A percentile compares a stretch with the other conserved stretches of the same genome.
These are phyloP conservation scores for Penicillium nordicum DNA, from an alignment of 2,329 filamentous ascomycete species.

Conservation along the genomic window DNA sequence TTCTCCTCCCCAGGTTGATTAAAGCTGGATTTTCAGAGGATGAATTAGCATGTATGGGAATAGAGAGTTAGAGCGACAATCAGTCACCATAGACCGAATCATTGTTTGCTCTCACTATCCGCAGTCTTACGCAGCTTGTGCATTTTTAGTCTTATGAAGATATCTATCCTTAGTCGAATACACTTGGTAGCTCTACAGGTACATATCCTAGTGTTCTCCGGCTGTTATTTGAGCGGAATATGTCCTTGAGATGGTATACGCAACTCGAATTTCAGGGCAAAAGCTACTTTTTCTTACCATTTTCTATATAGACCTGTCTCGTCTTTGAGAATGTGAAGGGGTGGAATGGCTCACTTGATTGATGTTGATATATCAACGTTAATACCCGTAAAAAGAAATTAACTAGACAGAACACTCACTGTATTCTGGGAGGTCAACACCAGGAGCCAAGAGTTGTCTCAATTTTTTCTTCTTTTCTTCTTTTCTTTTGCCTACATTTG, in stretches of 20 bases:
- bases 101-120: background rate
- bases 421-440: no score
- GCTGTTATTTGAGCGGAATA: background rate
- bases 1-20: slow-evolving; percentile 17
- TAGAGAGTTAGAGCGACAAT: background rate
- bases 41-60: background rate
- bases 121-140: background rate
- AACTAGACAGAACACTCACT: background rate
- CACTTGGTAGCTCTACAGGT: background rate
- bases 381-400: background rate
- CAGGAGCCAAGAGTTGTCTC: no score
- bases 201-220: background rate
- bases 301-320: background rate
- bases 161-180: background rate
- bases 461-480: no score
- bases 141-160: background rate
- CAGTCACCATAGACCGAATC: background rate
- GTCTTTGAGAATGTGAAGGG: no score
- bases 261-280: background rate
- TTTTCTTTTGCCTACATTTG: background rate
- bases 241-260: background rate
- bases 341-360: background rate
- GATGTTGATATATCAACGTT: background rate
- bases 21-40: background rate
- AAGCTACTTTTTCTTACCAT: background rate